phyloP scores from a whole-genome alignment of 2,329 filamentous ascomycete species.

The Colletotrichum paranaense region DNA sequence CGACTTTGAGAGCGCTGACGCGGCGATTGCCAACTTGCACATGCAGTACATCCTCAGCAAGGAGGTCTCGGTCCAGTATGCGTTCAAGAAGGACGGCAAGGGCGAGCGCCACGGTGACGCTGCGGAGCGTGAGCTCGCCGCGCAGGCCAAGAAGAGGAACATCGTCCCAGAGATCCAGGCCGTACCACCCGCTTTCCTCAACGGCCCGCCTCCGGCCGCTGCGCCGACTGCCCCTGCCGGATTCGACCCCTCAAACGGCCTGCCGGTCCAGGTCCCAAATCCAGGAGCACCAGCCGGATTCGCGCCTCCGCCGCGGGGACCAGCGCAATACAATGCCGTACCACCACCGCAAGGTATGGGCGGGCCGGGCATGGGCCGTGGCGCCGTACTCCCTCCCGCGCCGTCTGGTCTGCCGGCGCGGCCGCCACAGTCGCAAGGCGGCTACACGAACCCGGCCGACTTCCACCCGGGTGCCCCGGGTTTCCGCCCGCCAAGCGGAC shows the following conservation, averaged over 20 bases:
- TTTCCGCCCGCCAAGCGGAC: conserved; percentile 49
- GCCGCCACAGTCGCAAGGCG: conserved; percentile 58
- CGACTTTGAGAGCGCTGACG: conserved; percentile 93
- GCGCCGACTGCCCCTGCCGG: conserved; percentile 41
- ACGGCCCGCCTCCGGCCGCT: conserved; percentile 40
- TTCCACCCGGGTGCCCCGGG: conserved; percentile 54
- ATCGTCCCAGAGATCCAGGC: conserved; percentile 84
- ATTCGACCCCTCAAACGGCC: conserved; percentile 48
- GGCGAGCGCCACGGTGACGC: conserved; percentile 95
- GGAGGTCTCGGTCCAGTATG: conserved; percentile 95
- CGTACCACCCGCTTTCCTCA: conserved; percentile 78
- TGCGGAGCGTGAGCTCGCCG: conserved; percentile 90
- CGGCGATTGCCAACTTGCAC: conserved; percentile 92
- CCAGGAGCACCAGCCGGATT: conserved; percentile 49
- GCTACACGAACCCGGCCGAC: conserved; percentile 59
- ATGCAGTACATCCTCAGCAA: conserved; percentile 98
- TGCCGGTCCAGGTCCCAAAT: conserved; percentile 36
- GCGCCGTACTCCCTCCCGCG: conserved; percentile 56
- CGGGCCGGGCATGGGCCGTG: conserved; percentile 38
- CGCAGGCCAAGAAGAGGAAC: conserved; percentile 94
- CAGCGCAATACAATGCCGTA: conserved; percentile 46
- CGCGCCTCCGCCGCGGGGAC: conserved; percentile 48
- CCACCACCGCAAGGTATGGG: conserved; percentile 29
- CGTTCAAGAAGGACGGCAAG: conserved; percentile 99
- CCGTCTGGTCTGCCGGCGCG: conserved; percentile 63